A percentile compares a stretch with the other conserved stretches of the same genome.
Conservation (phyloP, 2,329 filamentous ascomycete genomes). For the Curvularia verruculosa region DNA sequence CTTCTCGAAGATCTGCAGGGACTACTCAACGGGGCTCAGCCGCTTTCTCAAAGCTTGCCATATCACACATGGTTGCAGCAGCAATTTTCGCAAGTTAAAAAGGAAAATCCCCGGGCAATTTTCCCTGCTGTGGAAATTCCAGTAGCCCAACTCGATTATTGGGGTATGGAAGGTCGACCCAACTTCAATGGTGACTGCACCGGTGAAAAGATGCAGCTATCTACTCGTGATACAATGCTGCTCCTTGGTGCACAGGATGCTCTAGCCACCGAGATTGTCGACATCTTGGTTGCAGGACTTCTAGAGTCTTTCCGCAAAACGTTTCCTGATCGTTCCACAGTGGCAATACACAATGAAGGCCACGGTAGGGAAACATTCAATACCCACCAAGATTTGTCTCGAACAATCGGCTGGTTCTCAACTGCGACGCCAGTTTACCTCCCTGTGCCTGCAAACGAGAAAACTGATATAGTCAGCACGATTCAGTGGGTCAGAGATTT, state of each 20-base stretch:
- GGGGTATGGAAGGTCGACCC: slow-evolving; percentile 44
- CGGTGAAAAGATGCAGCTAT: slow-evolving; percentile 38
- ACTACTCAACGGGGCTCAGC: slow-evolving; percentile 33
- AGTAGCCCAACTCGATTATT: slow-evolving; percentile 42
- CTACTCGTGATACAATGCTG: slow-evolving; percentile 42
- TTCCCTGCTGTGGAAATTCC: slow-evolving; percentile 38
- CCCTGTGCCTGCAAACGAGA: slow-evolving; percentile 30
- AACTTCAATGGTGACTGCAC: slow-evolving; percentile 46
- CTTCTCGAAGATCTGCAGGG: slow-evolving; percentile 48
- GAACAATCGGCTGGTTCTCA: slow-evolving; percentile 60
- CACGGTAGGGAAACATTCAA: slow-evolving; percentile 58
- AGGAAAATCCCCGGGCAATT: slow-evolving; percentile 31
- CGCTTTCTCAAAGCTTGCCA: slow-evolving; percentile 39
- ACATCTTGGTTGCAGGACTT: slow-evolving; percentile 46
- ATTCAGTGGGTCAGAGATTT: slow-evolving; percentile 45
- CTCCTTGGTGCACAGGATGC: slow-evolving; percentile 43
- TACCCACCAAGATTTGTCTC: slow-evolving; percentile 54
- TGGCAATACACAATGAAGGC: slow-evolving; percentile 57
- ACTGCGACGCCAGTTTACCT: slow-evolving; percentile 44
- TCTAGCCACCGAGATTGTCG: slow-evolving; percentile 45
- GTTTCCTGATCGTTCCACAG: slow-evolving; percentile 50
- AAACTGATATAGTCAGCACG: slow-evolving; percentile 39
- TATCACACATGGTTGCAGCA: slow-evolving; percentile 48
- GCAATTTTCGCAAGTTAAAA: slow-evolving; percentile 38
- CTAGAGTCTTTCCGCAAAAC: slow-evolving; percentile 53